Evolutionary conservation across 2,329 filamentous ascomycete genomes (phyloP).

Genomic region (Colletotrichum salicis): DNA sequence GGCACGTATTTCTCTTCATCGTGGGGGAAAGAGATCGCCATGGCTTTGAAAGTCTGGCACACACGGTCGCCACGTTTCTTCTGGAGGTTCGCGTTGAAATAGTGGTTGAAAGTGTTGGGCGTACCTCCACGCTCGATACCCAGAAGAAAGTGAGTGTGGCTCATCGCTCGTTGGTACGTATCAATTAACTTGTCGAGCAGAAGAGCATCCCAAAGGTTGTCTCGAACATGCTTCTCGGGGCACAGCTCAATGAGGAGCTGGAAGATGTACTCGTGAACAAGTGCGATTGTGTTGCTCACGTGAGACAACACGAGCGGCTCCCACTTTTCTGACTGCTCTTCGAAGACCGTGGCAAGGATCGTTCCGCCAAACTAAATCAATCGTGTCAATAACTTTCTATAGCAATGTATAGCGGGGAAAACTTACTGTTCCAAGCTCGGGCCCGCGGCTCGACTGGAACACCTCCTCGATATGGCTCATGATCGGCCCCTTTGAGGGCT

Average conservation of each 20-base stretch:
- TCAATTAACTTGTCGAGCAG: slow-evolving; percentile 57
- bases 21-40: no score
- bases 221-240: slow-evolving; percentile 53
- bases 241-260: slow-evolving; percentile 55
- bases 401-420: not conserved
- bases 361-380: slow-evolving; percentile 47
- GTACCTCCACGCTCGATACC: slow-evolving; percentile 58
- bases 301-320: slow-evolving; percentile 56
- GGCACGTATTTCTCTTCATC: no score
- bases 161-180: slow-evolving; percentile 58
- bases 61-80: not conserved
- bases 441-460: slow-evolving; percentile 59
- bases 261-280: slow-evolving; percentile 64
- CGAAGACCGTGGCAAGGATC: slow-evolving; percentile 59
- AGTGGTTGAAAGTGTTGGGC: slow-evolving; percentile 62
- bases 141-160: slow-evolving; percentile 63
- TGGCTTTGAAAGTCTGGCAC: not conserved
- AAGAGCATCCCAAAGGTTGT: slow-evolving; percentile 52
- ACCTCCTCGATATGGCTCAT: slow-evolving; percentile 38
- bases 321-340: slow-evolving; percentile 67
- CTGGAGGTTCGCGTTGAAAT: slow-evolving; percentile 57
- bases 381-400: not conserved
- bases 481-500: slow-evolving; percentile 46
- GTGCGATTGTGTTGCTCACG: slow-evolving; percentile 59
- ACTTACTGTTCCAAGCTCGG: slow-evolving; percentile 63